Evolutionary conservation across 345 rosid genomes (phyloP).

Genomic region (Citrus maxima): DNA sequence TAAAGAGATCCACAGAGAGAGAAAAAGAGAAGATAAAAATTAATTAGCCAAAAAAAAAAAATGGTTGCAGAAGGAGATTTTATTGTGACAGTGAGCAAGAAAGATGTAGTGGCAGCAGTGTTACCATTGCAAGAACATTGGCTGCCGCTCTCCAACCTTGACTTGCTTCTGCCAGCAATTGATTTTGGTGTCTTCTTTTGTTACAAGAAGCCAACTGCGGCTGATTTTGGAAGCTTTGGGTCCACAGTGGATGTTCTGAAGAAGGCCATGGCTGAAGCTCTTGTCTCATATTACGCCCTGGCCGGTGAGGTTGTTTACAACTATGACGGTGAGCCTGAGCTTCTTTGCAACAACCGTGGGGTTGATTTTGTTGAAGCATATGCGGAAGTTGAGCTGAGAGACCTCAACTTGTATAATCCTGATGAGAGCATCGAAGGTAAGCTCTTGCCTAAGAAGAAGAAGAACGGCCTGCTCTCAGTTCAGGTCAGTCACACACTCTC

Average conservation of each 20-base stretch:
- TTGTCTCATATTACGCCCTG: too few species aligned
- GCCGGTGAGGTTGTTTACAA: too few species aligned
- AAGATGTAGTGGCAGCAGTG: slow-evolving; percentile 60
- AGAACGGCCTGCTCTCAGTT: too few species aligned
- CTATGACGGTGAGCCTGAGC: too few species aligned
- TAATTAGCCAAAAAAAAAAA: too few species aligned
- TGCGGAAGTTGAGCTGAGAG: too few species aligned
- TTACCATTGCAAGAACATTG: slow-evolving; percentile 72
- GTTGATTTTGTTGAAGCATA: too few species aligned
- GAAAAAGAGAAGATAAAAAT: not conserved
- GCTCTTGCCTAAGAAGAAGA: too few species aligned
- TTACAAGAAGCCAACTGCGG: slow-evolving; percentile 31
- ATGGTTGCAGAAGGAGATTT: slow-evolving; percentile 21
- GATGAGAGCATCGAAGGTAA: too few species aligned
- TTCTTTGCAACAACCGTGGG: too few species aligned
- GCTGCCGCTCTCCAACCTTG: slow-evolving; percentile 84
- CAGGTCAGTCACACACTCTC: not conserved
- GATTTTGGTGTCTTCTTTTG: slow-evolving; percentile 63
- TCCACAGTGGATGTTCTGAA: slow-evolving; percentile 32
- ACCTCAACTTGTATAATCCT: too few species aligned
- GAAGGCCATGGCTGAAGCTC: too few species aligned
- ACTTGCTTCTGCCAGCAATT: slow-evolving; percentile 70
- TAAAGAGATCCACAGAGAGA: not conserved
- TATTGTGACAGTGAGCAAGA: slow-evolving; percentile 34
- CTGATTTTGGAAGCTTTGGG: slow-evolving; percentile 11